A percentile compares a stretch with the other conserved stretches of the same genome.
Conservation (phyloP, 2,329 filamentous ascomycete genomes). For the Fusarium sublunatum region DNA sequence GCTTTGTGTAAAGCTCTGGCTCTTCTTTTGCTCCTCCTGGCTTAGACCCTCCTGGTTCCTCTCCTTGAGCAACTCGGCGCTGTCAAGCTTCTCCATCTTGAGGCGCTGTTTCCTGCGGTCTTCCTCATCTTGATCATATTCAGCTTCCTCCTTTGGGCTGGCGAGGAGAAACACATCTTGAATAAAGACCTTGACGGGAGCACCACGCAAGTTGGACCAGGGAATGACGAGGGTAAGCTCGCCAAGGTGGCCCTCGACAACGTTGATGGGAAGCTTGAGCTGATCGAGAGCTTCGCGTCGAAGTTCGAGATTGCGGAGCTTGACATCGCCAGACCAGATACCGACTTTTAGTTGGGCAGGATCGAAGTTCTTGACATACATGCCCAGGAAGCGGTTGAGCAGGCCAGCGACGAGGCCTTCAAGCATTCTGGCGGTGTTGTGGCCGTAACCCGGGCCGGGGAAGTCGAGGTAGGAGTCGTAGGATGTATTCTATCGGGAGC, state of each 20-base stretch:
- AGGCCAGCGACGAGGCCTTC: conserved; percentile 96
- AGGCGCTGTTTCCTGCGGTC: conserved; percentile 85
- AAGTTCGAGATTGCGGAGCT: conserved; percentile 90
- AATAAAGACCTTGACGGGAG: conserved; percentile 93
- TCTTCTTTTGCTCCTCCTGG: conserved; percentile 95
- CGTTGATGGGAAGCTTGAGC: conserved; percentile 94
- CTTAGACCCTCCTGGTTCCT: conserved; percentile 92
- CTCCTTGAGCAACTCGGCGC: conserved; percentile 93
- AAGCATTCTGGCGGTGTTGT: conserved; percentile 77
- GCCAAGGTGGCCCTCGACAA: conserved; percentile 93
- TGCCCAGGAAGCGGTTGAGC: conserved; percentile 98
- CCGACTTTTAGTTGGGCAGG: conserved; percentile 97
- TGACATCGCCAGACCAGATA: conserved; percentile 99
- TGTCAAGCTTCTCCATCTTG: conserved; percentile 99
- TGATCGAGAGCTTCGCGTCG: conserved; percentile 96
- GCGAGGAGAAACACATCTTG: conserved; percentile 97
- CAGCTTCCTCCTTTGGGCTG: conserved; percentile 93
- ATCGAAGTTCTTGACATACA: conserved; percentile 99
- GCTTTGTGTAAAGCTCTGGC: conserved; percentile 96
- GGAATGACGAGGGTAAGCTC: conserved; percentile 93
- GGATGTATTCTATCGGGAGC: conserved; percentile 30
- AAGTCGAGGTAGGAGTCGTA: conserved; percentile 33
- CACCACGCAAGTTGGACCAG: conserved; percentile 95
- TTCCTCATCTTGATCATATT: conserved; percentile 94
- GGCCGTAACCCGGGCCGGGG: conserved; percentile 80